Conservation (phyloP, 805 yeast genomes). For the Barnettozyma botsteinii region DNA sequence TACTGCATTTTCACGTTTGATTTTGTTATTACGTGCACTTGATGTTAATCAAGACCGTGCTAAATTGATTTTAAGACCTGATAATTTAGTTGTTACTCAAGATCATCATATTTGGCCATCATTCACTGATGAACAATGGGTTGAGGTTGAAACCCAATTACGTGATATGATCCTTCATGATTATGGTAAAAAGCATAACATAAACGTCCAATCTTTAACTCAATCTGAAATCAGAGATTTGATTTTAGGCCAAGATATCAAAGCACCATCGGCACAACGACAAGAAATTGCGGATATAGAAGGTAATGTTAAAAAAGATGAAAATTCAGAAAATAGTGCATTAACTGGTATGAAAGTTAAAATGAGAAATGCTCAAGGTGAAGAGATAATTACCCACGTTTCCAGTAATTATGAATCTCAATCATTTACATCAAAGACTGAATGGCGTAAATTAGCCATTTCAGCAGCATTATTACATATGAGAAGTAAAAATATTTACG, state of each 20-base stretch:
- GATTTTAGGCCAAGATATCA: constrained; percentile 88
- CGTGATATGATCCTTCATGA: constrained; percentile 84
- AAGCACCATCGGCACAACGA: constrained; percentile 81
- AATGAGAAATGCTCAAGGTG: constrained; percentile 91
- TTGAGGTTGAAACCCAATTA: constrained; percentile 76
- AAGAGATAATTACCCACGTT: constrained; percentile 89
- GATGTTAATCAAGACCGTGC: constrained; percentile 74
- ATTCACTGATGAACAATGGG: constrained; percentile 85
- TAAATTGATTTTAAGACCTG: constrained; percentile 69
- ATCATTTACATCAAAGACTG: constrained; percentile 74
- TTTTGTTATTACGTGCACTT: constrained; percentile 76
- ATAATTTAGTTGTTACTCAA: constrained; percentile 58
- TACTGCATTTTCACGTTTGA: constrained; percentile 89
- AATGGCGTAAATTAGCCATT: constrained; percentile 87
- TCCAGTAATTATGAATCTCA: constrained; percentile 85
- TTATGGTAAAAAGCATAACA: constrained; percentile 79
- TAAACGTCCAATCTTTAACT: constrained; percentile 80
- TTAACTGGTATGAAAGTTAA: constrained; percentile 60
- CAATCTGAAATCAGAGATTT: constrained; percentile 92
- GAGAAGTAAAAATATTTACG: constrained; percentile 70
- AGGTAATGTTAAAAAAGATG: constrained; percentile 36
- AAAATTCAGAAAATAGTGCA: constrained; percentile 22
- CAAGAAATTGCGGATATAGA: constrained; percentile 80
- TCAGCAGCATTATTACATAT: constrained; percentile 67
- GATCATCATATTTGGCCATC: constrained; percentile 94